Evolutionary conservation across 2,329 filamentous ascomycete genomes (phyloP).

Genomic region (Paradendryphiella salina): DNA sequence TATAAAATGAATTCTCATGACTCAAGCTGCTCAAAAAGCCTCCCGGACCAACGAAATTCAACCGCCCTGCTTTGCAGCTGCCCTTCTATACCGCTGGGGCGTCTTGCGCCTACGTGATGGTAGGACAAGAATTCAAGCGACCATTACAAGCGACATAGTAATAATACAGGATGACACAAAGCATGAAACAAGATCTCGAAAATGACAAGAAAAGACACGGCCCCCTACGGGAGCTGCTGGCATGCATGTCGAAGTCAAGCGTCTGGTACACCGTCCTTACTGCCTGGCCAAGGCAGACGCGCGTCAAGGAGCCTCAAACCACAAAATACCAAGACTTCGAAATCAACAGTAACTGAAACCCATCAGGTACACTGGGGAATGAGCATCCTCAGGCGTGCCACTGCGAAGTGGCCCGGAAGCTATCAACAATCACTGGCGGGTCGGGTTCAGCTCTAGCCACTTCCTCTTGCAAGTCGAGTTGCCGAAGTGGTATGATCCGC

Average conservation of each 20-base stretch:
- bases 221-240: neutral
- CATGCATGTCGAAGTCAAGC: neutral
- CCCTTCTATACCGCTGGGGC: constrained; percentile 12
- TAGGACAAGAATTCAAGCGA: neutral
- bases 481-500: constrained; percentile 63
- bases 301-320: neutral
- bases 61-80: constrained; percentile 10
- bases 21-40: neutral
- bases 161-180: constrained; percentile 6
- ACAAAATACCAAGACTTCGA: neutral
- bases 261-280: neutral
- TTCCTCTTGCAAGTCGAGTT: constrained; percentile 66
- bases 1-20: neutral
- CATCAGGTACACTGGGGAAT: neutral
- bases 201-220: neutral
- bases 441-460: constrained; percentile 53
- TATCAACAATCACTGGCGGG: neutral
- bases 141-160: constrained; percentile 1
- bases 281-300: neutral
- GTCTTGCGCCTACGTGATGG: constrained; percentile 5
- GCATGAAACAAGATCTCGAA: constrained; percentile 1
- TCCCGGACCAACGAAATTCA: neutral
- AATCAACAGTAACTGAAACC: neutral
- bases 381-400: neutral
- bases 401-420: neutral